These are phyloP conservation scores for Nannizziopsis barbatae DNA, from an alignment of 2,329 filamentous ascomycete species.

Conservation along the genomic window DNA sequence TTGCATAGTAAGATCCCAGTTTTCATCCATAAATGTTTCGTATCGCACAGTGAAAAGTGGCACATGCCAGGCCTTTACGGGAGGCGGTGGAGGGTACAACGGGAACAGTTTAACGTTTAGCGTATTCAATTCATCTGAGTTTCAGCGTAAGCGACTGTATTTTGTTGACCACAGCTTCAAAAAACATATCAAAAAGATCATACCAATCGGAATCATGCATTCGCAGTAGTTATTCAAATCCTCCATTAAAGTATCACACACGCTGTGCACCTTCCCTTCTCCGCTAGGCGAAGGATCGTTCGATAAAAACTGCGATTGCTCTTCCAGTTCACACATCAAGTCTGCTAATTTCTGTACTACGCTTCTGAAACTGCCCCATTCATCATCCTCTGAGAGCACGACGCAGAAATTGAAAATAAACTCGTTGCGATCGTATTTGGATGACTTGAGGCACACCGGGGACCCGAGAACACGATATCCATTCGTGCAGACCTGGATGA, in stretches of 20 bases:
- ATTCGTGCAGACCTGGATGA: conserved; percentile 59
- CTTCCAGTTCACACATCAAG: conserved; percentile 80
- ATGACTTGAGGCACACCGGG: conserved; percentile 74
- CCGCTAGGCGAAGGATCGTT: conserved; percentile 35
- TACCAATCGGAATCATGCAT: conserved; percentile 94
- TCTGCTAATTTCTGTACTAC: conserved; percentile 77
- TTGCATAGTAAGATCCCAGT: conserved; percentile 46
- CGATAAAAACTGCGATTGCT: conserved; percentile 70
- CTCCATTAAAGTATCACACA: conserved; percentile 78
- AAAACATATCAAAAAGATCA: conserved; percentile 25
- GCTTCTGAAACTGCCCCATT: conserved; percentile 68
- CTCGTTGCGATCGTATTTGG: conserved; percentile 78
- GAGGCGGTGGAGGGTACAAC: conserved; percentile 62
- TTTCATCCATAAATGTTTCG: conserved; percentile 42
- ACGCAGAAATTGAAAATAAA: conserved; percentile 98
- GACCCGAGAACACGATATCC: conserved; percentile 76
- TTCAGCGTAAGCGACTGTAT: conserved; percentile 10
- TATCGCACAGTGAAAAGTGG: conserved; percentile 58
- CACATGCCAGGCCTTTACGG: conserved; percentile 79
- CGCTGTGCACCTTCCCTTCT: conserved; percentile 48
- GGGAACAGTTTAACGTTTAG: conserved; percentile 95
- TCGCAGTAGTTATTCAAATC: conserved; percentile 95
- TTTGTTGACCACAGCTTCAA: background rate
- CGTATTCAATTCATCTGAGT: conserved; percentile 74
- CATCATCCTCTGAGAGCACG: conserved; percentile 57